phyloP scores from a whole-genome alignment of 176 grass and related monocot genomes.

The Cenchrus americanus region DNA sequence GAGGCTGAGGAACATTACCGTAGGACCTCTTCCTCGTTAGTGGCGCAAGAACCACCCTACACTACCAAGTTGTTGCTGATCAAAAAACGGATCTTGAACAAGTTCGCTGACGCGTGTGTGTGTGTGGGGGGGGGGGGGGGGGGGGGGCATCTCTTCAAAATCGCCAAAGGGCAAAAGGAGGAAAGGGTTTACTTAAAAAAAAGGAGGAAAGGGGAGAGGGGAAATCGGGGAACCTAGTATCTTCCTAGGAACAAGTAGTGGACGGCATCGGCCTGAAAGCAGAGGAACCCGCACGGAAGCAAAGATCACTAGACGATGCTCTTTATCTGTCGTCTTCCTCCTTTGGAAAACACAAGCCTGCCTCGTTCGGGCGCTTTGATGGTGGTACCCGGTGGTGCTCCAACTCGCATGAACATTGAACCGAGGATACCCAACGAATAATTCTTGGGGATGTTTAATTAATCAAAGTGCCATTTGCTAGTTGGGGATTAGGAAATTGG shows the following conservation, averaged over 20 bases:
- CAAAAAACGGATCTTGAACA: slow-evolving; percentile 28
- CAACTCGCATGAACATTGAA: slow-evolving; percentile 27
- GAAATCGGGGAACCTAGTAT: not conserved
- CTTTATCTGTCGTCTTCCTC: not conserved
- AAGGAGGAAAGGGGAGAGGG: not conserved
- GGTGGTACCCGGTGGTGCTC: not conserved
- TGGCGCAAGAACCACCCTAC: slow-evolving; percentile 61
- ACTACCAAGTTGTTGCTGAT: slow-evolving; percentile 1
- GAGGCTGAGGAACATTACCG: slow-evolving; percentile 50
- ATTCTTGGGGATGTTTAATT: not conserved
- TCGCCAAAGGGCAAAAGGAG: not conserved
- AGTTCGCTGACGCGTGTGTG: too few species aligned
- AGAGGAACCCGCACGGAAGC: not conserved
- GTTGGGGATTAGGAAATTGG: not conserved
- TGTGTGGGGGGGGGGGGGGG: too few species aligned
- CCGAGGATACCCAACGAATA: not conserved
- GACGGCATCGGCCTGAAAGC: not conserved
- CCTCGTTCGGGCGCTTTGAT: not conserved
- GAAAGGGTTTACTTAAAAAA: not conserved
- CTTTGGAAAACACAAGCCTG: not conserved
- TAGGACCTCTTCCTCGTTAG: slow-evolving; percentile 61
- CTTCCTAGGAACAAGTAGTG: not conserved
- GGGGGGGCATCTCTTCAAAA: too few species aligned
- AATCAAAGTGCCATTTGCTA: not conserved
- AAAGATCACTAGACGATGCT: not conserved